Evolutionary conservation across 2,329 filamentous ascomycete species (phyloP).

Genomic region (Aspergillus piperis): DNA sequence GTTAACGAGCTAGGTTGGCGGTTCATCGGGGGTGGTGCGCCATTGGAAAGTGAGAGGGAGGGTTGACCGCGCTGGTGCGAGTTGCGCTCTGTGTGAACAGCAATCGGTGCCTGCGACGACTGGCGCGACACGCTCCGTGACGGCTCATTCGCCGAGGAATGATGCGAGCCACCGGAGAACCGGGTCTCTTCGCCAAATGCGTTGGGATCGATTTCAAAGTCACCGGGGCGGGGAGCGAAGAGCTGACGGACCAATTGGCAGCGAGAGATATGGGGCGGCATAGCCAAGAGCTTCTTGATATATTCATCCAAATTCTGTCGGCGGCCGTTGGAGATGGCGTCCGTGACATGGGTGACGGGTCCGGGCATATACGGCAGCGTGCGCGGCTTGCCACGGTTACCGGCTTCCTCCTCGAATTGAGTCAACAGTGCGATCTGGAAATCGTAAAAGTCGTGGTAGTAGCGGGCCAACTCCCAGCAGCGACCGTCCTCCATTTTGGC

Average conservation of each 20-base stretch:
- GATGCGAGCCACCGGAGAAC: slow-evolving; percentile 69
- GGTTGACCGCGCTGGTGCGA: slow-evolving; percentile 46
- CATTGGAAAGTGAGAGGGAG: slow-evolving; percentile 32
- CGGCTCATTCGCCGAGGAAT: slow-evolving; percentile 65
- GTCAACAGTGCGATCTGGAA: slow-evolving; percentile 95
- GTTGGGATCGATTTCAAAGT: slow-evolving; percentile 85
- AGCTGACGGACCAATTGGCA: slow-evolving; percentile 85
- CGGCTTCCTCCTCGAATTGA: slow-evolving; percentile 87
- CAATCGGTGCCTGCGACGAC: slow-evolving; percentile 66
- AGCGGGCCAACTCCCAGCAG: slow-evolving; percentile 88
- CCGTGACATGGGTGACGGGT: slow-evolving; percentile 96
- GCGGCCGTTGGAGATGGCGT: slow-evolving; percentile 90
- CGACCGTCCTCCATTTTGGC: slow-evolving; percentile 85
- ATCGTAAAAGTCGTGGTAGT: slow-evolving; percentile 99
- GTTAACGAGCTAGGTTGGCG: slow-evolving; percentile 57
- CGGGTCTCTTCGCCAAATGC: slow-evolving; percentile 69
- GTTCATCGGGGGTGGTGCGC: slow-evolving; percentile 47
- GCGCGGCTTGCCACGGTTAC: slow-evolving; percentile 77
- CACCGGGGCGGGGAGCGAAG: slow-evolving; percentile 84
- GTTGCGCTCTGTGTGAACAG: slow-evolving; percentile 45
- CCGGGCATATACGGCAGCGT: slow-evolving; percentile 96
- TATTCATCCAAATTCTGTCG: slow-evolving; percentile 93
- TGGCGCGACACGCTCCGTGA: slow-evolving; percentile 63
- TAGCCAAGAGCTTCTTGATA: slow-evolving; percentile 82
- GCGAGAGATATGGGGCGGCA: slow-evolving; percentile 80